Base-by-base conservation (phyloP, 441 rosid species). In the Gossypium schwendimanii region DNA sequence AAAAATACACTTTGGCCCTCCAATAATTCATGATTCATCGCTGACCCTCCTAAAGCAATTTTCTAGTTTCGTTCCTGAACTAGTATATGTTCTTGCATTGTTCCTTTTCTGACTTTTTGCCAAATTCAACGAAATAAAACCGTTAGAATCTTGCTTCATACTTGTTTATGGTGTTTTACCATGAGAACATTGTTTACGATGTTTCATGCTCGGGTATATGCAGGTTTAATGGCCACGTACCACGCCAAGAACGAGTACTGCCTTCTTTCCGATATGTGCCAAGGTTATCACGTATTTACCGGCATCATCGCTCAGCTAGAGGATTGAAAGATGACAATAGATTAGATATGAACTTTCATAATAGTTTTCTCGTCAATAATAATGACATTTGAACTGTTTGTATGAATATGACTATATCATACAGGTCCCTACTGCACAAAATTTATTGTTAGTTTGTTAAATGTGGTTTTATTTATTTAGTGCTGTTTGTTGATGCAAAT, bases 161-260 rank as follows among this genome's bases (percentile, higher is more conserved):
- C 41, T 47, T 47, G 41, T 24, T 14, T n/a, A 45, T 45, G n/a
- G 24, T 17, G 50, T 33, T 17, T 31, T 69, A 18, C 28, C 6
- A 0, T 50, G 58, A 18, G 24, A 36, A 15, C 33, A 31, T 31
- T 31, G 33, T 31, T 31, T 0, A 31, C 1, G 33, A 31, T 31
- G 33, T 31, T 4, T 31, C 33, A 31, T 31, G 33, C 33, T 23
- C 0, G 21, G 5, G 2, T 31, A 6, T 31, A 2, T 73, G 80
- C 89, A 91, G 98, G 98, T 77, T 85, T 94, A 73, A 90, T 89
- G 93, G 92, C 89, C 11, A 94, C 99, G 45, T 91, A 92, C 82
- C 96, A 92, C 78, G 99, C 98, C 65, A 86, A 91, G 88, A 94
- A 94, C 3, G 98, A 92, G 87, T 92, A 94, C 73, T 92, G 99